Base-by-base conservation (phyloP, 257 asterid genomes). In the Sherardia arvensis region DNA sequence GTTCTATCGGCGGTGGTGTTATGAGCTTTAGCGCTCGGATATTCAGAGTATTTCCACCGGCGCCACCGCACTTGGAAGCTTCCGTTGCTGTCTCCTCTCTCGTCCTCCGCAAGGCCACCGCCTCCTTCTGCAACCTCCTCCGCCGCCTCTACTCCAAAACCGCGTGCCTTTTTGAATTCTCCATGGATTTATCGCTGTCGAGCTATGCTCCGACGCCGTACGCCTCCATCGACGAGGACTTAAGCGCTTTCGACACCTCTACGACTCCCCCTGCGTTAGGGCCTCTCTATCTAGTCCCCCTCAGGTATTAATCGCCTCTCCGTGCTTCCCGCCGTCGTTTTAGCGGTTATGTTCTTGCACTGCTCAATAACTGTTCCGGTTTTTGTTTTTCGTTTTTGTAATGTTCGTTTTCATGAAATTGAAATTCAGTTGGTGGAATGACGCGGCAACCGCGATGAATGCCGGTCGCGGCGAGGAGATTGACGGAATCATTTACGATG, bases 171-270 rank as follows among this genome's bases (percentile, higher is more conserved):
- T 30, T 68, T n/a, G 40, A 67, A 15, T 29, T 40, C 4, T 49
- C 64, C 58, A 83, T 86, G 94, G 94, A 81, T 27, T 62, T 64
- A 49, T 34, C 47, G 28, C 12, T n/a, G n/a, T 26, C 49, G 27
- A 4, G 18, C n/a, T 38, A 0, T 3, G 4, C 47, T 38, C 3
- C 14, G 47, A 4, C 18, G 47, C 47, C 47, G 47, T n/a, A n/a
- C n/a, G n/a, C n/a, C 18, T 38, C 40, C 11, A 8, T 11, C 20
- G 51, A 43, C 51, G 20, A 43, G 4, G 51, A 43, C 20, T 43
- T 14, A n/a, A 15, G 20, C 51, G 21, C n/a, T 43, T 43, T 14
- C 51, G 1, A 10, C 15, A 43, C 51, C 21, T 15, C 49, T 43
- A 3, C 17, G 47, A 9, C 47, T 38, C 0, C 47, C 20, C 4